These are phyloP conservation scores for Populus euphratica DNA, from an alignment of 345 rosid species.

Conservation along the genomic window DNA sequence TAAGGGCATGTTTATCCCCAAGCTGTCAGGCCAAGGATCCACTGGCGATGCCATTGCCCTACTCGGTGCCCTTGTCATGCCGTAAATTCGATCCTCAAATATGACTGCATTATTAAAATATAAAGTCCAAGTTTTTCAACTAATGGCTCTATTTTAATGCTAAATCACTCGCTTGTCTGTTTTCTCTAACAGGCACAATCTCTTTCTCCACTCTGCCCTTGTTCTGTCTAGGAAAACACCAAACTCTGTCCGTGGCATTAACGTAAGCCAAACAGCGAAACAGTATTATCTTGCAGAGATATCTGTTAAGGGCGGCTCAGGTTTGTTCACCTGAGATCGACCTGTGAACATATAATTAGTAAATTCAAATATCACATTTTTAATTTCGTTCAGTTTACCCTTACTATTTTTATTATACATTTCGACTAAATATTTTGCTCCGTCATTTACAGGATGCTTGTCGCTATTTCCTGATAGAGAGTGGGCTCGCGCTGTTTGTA, in stretches of 20 bases:
- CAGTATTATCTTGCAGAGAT: neutral
- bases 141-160: neutral
- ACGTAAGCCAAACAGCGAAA: conserved; percentile 24
- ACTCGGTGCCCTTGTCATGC: conserved; percentile 47
- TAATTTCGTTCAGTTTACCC: neutral
- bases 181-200: conserved; percentile 37
- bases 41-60: conserved; percentile 45
- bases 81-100: conserved; percentile 18
- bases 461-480: conserved; percentile 55
- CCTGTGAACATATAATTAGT: neutral
- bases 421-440: neutral
- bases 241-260: conserved; percentile 44
- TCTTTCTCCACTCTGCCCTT: conserved; percentile 43
- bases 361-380: neutral
- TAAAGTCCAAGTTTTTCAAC: neutral
- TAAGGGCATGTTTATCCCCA: conserved; percentile 40
- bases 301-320: neutral
- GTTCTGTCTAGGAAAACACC: conserved; percentile 42
- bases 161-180: neutral
- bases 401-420: neutral
- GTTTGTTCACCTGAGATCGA: neutral
- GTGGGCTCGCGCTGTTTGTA: conserved; percentile 55
- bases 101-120: neutral
- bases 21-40: conserved; percentile 33
- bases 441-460: conserved; percentile 47